Conservation (phyloP, 1,139 yeast genomes). For the Candida pseudoviswanathii region DNA sequence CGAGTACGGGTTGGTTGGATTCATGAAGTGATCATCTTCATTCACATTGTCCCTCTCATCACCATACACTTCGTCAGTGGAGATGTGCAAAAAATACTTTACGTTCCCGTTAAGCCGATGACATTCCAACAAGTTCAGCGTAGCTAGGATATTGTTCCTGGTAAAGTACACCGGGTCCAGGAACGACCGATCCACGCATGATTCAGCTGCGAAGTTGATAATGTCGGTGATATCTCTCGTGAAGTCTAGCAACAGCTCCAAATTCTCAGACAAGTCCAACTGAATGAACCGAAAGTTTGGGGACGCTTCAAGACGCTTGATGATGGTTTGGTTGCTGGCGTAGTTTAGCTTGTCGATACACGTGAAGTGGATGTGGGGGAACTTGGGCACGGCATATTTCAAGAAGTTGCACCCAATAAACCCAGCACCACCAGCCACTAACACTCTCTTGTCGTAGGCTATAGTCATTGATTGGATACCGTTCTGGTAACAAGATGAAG, state of each 20-base stretch:
- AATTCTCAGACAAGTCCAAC: conserved; percentile 41
- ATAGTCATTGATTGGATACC: conserved; percentile 6
- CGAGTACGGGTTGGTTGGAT: conserved; percentile 62
- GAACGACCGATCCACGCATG: conserved; percentile 59
- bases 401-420: conserved; percentile 58
- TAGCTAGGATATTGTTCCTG: conserved; percentile 49
- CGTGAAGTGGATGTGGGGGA: conserved; percentile 42
- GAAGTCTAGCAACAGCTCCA: conserved; percentile 10
- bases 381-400: conserved; percentile 35
- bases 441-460: conserved; percentile 25
- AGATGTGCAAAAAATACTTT: conserved; percentile 46
- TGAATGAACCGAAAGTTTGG: conserved; percentile 28
- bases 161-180: conserved; percentile 48
- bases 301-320: conserved; percentile 17
- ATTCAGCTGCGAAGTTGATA: conserved; percentile 60
- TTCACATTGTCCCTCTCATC: conserved; percentile 27
- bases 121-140: conserved; percentile 53
- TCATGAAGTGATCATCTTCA: conserved; percentile 33
- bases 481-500: not conserved
- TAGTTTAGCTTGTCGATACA: conserved; percentile 53
- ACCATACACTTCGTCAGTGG: conserved; percentile 68
- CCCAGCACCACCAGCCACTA: conserved; percentile 64
- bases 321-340: conserved; percentile 22
- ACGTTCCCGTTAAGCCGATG: conserved; percentile 22
- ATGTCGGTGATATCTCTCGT: conserved; percentile 29